Conservation (phyloP, 495 filamentous ascomycete genomes). For the Daldinia concentrica region DNA sequence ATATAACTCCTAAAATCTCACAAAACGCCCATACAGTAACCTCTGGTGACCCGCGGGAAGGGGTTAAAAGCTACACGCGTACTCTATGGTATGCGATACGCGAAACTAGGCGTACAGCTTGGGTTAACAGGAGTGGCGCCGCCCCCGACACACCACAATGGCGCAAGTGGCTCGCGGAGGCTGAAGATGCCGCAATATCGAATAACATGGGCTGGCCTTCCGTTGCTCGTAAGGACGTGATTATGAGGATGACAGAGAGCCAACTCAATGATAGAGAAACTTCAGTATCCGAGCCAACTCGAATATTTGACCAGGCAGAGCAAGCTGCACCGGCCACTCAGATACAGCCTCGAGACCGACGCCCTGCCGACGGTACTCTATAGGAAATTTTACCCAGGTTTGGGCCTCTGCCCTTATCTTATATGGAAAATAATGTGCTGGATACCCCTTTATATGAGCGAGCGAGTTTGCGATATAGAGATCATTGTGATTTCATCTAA, state of each 20-base stretch:
- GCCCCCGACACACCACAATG: conserved; percentile 61
- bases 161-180: conserved; percentile 62
- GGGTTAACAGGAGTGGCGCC: conserved; percentile 58
- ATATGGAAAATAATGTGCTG: conserved; percentile 10
- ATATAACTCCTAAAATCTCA: conserved; percentile 52
- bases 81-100: conserved; percentile 67
- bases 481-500: neutral
- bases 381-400: conserved; percentile 10
- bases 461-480: conserved; percentile 7
- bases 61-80: conserved; percentile 57
- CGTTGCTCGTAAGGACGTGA: conserved; percentile 59
- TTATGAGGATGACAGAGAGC: conserved; percentile 53
- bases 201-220: conserved; percentile 54
- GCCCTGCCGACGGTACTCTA: conserved; percentile 33
- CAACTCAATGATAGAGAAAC: conserved; percentile 20
- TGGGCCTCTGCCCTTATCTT: neutral
- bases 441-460: conserved; percentile 27
- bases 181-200: conserved; percentile 49
- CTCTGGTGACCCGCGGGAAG: conserved; percentile 46
- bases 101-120: conserved; percentile 59
- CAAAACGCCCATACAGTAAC: conserved; percentile 44
- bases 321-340: conserved; percentile 45
- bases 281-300: neutral
- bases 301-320: conserved; percentile 41
- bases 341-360: conserved; percentile 37